A percentile compares a stretch with the other conserved stretches of the same genome.
These are phyloP conservation scores for Prototheca wickerhamii DNA, from an alignment of 163 green algal species.

Conservation along the genomic window DNA sequence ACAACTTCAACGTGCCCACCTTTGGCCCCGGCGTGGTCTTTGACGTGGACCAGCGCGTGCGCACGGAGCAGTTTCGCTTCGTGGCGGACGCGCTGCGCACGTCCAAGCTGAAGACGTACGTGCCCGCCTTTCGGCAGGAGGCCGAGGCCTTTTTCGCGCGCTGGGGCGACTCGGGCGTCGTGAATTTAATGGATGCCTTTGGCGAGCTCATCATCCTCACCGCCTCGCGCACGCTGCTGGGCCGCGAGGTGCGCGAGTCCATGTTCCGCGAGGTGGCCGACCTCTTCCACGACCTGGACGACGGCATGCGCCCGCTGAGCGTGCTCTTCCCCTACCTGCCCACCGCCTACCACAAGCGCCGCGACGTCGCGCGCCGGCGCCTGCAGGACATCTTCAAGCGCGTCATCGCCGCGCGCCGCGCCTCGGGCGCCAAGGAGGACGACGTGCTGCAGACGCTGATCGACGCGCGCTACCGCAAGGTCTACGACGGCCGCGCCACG, in stretches of 20 bases:
- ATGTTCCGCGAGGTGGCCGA: slow-evolving; percentile 82
- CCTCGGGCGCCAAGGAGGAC: slow-evolving; percentile 52
- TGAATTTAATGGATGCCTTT: slow-evolving; percentile 86
- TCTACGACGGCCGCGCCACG: slow-evolving; percentile 57
- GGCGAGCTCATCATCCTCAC: slow-evolving; percentile 90
- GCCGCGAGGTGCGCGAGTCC: slow-evolving; percentile 89
- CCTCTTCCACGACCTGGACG: slow-evolving; percentile 91
- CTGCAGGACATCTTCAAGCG: slow-evolving; percentile 75
- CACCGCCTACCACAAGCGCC: slow-evolving; percentile 75
- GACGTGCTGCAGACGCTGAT: slow-evolving; percentile 95
- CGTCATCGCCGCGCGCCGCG: slow-evolving; percentile 57
- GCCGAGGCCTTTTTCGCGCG: slow-evolving; percentile 86
- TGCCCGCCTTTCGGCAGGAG: slow-evolving; percentile 84
- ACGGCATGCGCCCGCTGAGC: slow-evolving; percentile 84
- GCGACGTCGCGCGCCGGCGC: slow-evolving; percentile 75
- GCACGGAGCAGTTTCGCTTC: slow-evolving; percentile 95
- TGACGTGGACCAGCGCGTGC: slow-evolving; percentile 87
- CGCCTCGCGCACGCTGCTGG: slow-evolving; percentile 84
- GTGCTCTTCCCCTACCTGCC: slow-evolving; percentile 93
- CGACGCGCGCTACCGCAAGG: slow-evolving; percentile 73
- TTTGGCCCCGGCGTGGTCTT: slow-evolving; percentile 95
- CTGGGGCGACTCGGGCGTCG: slow-evolving; percentile 75
- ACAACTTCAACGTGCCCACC: slow-evolving; percentile 95
- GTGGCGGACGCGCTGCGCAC: slow-evolving; percentile 88
- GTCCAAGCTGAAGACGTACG: slow-evolving; percentile 79